Base-by-base conservation (phyloP, 2,329 filamentous ascomycete genomes). In the Setomelanomma holmii region DNA sequence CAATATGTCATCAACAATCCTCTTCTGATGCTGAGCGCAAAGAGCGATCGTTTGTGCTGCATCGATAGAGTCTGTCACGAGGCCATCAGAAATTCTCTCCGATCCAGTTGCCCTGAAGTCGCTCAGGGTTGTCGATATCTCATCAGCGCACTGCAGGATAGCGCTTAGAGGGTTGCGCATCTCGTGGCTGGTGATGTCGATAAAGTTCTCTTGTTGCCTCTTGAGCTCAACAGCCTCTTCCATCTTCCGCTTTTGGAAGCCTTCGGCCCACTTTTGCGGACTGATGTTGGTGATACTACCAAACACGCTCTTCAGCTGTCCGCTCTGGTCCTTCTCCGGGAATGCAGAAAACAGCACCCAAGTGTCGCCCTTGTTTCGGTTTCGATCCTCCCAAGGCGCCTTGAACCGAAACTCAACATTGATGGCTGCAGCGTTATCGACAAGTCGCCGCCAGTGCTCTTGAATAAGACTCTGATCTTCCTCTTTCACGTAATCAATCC, bases 201-300 rank as follows among this genome's bases (percentile, higher is more conserved):
- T 90, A 63, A 92, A 92, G 58, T 89, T 89, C 63, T 93, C 89
- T 66, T 93, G 90, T 66, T 90, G 88, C 4, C 87, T 81, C 72
- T 95, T 95, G 55, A 92, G 81, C 69, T 93, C 89, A 2, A 93
- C 85, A 0, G 90, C 91, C 69, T 95, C 90, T 65, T 93, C 85
- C 66, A 90, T 88, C 51, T 90, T 86, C 39, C 87, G 83, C 63
- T 84, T 90, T 72, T 96, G 90, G 27, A 91, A 86, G 40, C 88
- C 86, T 72, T 96, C 91, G 1, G 91, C 90, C 80, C 88, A 88
- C 71, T 96, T 96, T 69, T 95, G 90, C 47, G 89, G 85, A 16
- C 89, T 91, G 58, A 96, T 96, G 66, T 96, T 90, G 0, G 90
- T 93, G 45, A 96, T 88, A 66, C 87, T 89, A 45, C 89, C 89